These are phyloP conservation scores for Dipodascopsis uninucleata DNA, from an alignment of 805 yeast genomes.

Conservation along the genomic window DNA sequence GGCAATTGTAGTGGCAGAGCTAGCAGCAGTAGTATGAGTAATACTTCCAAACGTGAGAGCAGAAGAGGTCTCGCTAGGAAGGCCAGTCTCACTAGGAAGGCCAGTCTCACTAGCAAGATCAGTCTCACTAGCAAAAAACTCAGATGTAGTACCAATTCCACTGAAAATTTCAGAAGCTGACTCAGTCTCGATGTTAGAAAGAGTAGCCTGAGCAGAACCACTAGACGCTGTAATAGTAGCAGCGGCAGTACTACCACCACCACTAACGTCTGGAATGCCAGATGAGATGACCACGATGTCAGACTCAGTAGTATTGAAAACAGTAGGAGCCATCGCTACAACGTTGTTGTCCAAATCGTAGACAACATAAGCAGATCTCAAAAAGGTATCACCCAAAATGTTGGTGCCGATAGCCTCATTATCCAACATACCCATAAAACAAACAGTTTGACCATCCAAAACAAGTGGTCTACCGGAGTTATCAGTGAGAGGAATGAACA, in stretches of 20 bases:
- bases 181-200: no score
- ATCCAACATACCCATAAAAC: conserved; percentile 33
- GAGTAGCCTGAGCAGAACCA: no score
- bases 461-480: conserved; percentile 19
- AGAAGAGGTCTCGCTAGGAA: no score
- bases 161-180: no score
- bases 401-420: conserved; percentile 31
- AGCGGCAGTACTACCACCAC: conserved; percentile 1
- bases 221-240: no score
- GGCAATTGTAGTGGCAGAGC: no score
- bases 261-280: conserved; percentile 11
- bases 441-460: conserved; percentile 28
- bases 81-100: no score
- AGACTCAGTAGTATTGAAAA: conserved; percentile 30
- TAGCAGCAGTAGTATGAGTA: no score
- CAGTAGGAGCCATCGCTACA: conserved; percentile 54
- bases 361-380: conserved; percentile 63
- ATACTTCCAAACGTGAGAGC: no score
- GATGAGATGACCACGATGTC: conserved; percentile 24
- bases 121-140: no score
- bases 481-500: conserved; percentile 21
- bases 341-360: conserved; percentile 58
- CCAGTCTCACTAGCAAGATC: no score
- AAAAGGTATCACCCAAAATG: conserved; percentile 63
- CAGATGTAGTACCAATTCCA: no score